Conservation (phyloP, 192 early-diverging fungal species). For the Powellomyces hirtus region DNA sequence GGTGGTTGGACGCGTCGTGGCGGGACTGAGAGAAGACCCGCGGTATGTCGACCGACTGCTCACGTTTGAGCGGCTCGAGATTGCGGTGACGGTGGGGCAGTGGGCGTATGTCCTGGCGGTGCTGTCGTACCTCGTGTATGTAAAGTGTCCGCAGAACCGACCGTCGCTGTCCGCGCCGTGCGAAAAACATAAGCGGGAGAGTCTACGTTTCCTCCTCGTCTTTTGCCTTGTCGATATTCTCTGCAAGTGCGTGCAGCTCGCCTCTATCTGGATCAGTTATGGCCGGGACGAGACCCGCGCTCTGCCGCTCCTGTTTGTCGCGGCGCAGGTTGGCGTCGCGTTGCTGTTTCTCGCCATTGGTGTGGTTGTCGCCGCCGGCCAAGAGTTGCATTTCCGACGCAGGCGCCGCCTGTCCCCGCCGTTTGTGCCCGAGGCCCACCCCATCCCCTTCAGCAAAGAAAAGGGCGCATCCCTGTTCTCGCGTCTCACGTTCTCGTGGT, state of each 20-base stretch:
- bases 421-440: background rate
- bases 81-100: background rate
- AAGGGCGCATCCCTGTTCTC: slow-evolving; percentile 32
- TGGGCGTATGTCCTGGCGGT: background rate
- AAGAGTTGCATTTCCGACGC: background rate
- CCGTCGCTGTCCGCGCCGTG: slow-evolving; percentile 2
- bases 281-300: background rate
- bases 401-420: background rate
- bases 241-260: slow-evolving; percentile 9
- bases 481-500: slow-evolving; percentile 54
- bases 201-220: background rate
- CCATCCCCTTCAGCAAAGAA: background rate
- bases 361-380: background rate
- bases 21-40: background rate
- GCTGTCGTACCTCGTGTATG: background rate
- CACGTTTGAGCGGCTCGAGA: background rate
- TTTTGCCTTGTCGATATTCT: background rate
- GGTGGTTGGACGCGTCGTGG: background rate
- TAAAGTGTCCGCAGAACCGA: background rate
- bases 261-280: background rate
- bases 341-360: slow-evolving; percentile 4
- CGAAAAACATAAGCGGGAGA: slow-evolving; percentile 3
- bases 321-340: background rate
- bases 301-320: background rate
- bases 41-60: background rate